These are phyloP conservation scores for Tetragonia tetragonoides DNA, from an alignment of 148 eudicot species.

Conservation along the genomic window DNA sequence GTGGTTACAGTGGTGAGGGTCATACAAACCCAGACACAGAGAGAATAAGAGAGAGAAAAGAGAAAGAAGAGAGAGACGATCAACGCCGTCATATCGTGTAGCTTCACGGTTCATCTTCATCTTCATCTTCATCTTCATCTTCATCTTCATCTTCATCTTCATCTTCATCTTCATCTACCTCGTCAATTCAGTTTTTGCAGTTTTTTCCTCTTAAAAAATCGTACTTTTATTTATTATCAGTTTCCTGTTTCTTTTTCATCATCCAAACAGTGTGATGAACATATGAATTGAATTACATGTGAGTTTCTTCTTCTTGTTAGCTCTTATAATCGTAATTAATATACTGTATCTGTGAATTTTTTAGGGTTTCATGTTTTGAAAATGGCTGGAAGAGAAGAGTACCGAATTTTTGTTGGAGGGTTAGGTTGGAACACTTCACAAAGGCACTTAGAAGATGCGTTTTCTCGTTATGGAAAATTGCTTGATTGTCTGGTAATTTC, in stretches of 20 bases:
- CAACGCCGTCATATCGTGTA: too few relatives aligned
- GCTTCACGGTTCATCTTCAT: too few relatives aligned
- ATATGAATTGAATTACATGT: neutral
- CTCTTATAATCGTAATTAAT: neutral
- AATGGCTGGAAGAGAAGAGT: slow-evolving; percentile 45
- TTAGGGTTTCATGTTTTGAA: neutral
- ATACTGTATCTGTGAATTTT: neutral
- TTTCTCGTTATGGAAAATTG: slow-evolving; percentile 48
- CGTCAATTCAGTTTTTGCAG: neutral
- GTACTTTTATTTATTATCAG: too few relatives aligned
- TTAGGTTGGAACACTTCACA: slow-evolving; percentile 52
- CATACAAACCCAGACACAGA: too few relatives aligned
- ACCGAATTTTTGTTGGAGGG: slow-evolving; percentile 52
- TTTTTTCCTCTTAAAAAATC: neutral
- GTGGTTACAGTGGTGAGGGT: too few relatives aligned
- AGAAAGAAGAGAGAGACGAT: too few relatives aligned
- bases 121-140: too few relatives aligned
- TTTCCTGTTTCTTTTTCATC: neutral
- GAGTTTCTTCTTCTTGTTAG: neutral
- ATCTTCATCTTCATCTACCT: too few relatives aligned
- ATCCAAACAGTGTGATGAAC: neutral
- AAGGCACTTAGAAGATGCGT: slow-evolving; percentile 39
- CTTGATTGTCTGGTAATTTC: slow-evolving; percentile 42
- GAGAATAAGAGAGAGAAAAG: too few relatives aligned
- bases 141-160: too few relatives aligned